Base-by-base conservation (phyloP, 768 basidiomycete genomes). In the Amanita inopinata region DNA sequence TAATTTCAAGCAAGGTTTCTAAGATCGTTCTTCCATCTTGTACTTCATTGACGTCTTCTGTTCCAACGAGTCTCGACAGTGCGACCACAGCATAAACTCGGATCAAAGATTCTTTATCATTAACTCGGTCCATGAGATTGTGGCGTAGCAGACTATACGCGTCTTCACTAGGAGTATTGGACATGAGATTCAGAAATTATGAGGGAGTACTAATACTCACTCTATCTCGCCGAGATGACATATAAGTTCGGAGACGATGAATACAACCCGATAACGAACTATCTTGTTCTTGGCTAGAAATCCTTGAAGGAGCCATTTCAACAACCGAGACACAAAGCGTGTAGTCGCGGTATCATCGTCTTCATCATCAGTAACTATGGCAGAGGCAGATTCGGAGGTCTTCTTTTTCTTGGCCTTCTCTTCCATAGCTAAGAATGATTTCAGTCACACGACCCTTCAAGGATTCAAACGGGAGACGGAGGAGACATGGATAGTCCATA, bases 251-350 rank as follows among this genome's bases (percentile, higher is more conserved):
- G 86, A 81, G n/a, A 93, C 76, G 15, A 87, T 63, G 41, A 86
- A 83, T 0, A 89, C 71, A 37, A 77, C 78, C 22, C 92, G 78
- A 53, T 81, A 93, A 11, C 93, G 75, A 17, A 86, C 81, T 34
- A 72, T 70, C 66, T 96, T 98, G 67, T 94, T 90, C 61, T 96
- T 97, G 1, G 92, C 89, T 3, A 70, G 53, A 60, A 92, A 92
- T 2, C 92, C 93, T 49, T 77, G 73, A 44, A 91, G 62, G 17
- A 97, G 61, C 66, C 80, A 88, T 36, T 73, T 73, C 32, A 92
- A 64, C 5, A 91, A 62, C 30, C 75, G 69, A 3, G 73, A 61
- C 1, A 82, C 65, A 53, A 93, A 86, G 47, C 88, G 69, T 0
- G 86, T 71, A 0, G 77, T 70, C 0, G 79, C 60, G 0, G 81